phyloP scores from a whole-genome alignment of 331 rosid species.

The Quercus tomentella region DNA sequence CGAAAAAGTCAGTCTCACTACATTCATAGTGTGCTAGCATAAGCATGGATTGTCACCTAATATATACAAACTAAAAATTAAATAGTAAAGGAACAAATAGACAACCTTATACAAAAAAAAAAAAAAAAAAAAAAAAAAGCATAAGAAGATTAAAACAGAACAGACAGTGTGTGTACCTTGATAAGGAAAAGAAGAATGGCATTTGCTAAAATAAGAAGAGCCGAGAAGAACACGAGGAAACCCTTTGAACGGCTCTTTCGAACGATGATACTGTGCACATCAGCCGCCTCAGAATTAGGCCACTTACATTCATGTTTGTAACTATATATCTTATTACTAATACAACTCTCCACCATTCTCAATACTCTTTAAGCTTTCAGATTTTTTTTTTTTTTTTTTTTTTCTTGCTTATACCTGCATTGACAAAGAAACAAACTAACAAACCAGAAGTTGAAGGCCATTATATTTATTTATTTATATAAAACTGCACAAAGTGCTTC shows the following conservation, averaged over 20 bases:
- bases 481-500: too few species aligned
- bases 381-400: background rate
- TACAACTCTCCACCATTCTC: slow-evolving; percentile 52
- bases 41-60: too few species aligned
- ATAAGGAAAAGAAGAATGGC: slow-evolving; percentile 38
- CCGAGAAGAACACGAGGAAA: slow-evolving; percentile 31
- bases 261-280: slow-evolving; percentile 58
- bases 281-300: slow-evolving; percentile 43
- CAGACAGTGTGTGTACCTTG: slow-evolving; percentile 36
- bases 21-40: too few species aligned
- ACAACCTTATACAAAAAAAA: background rate
- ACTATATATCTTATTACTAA: slow-evolving; percentile 48
- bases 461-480: too few species aligned
- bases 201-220: slow-evolving; percentile 47
- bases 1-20: too few species aligned
- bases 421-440: background rate
- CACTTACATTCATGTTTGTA: slow-evolving; percentile 55
- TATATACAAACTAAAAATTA: too few species aligned
- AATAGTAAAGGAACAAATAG: background rate
- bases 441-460: too few species aligned
- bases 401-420: slow-evolving; percentile 16
- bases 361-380: background rate
- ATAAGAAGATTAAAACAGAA: background rate
- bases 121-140: too few species aligned
- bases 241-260: slow-evolving; percentile 37